phyloP scores from a whole-genome alignment of 2,329 filamentous ascomycete genomes.

The Aspergillus sp. region DNA sequence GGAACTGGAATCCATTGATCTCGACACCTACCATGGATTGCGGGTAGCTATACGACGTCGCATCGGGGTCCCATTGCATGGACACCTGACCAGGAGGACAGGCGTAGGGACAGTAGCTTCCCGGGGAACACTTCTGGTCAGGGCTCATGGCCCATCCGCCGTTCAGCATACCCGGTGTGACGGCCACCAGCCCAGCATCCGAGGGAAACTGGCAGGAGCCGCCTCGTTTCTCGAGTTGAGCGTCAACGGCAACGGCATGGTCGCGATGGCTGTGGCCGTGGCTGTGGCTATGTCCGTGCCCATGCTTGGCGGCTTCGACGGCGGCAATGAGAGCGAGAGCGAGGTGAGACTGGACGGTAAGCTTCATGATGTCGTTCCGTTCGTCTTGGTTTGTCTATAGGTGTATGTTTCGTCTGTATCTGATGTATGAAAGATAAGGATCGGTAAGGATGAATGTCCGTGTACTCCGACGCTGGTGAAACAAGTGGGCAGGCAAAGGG shows the following conservation, averaged over 20 bases:
- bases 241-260: slow-evolving; percentile 22
- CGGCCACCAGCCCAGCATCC: slow-evolving; percentile 63
- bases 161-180: slow-evolving; percentile 65
- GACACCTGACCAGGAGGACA: slow-evolving; percentile 74
- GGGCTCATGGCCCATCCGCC: slow-evolving; percentile 79
- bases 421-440: not conserved
- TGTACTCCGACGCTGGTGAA: not conserved
- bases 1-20: too few species aligned
- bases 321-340: slow-evolving; percentile 39
- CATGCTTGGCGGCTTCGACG: slow-evolving; percentile 35
- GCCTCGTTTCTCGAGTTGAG: slow-evolving; percentile 52
- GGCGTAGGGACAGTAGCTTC: slow-evolving; percentile 72
- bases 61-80: slow-evolving; percentile 73
- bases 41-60: slow-evolving; percentile 65
- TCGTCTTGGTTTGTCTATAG: not conserved
- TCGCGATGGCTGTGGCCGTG: slow-evolving; percentile 20
- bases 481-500: not conserved
- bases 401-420: not conserved
- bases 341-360: slow-evolving; percentile 30
- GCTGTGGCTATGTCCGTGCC: slow-evolving; percentile 19
- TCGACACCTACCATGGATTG: slow-evolving; percentile 72
- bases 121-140: slow-evolving; percentile 66
- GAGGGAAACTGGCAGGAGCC: slow-evolving; percentile 64
- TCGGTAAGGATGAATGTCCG: not conserved
- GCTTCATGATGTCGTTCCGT: slow-evolving; percentile 29